Percentiles rank a stretch among this genome's conserved stretches.
phyloP scores from a whole-genome alignment of 768 basidiomycete genomes.

The Tremella yokohamensis region DNA sequence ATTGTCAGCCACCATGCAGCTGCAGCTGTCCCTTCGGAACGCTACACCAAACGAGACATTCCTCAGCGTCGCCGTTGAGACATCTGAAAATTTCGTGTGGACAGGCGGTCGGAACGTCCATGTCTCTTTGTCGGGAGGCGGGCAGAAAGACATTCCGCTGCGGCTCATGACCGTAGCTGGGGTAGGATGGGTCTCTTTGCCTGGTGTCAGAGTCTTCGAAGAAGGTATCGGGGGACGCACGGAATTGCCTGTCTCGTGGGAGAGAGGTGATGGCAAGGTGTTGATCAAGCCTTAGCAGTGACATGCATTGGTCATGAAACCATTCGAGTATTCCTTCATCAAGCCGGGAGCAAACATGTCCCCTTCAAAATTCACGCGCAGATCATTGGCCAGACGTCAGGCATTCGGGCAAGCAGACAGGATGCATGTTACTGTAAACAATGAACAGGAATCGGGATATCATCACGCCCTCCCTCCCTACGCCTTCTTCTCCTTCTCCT shows the following conservation, averaged over 20 bases:
- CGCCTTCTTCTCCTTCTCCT: slow-evolving; percentile 8
- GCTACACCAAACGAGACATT: slow-evolving; percentile 65
- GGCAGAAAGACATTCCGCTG: slow-evolving; percentile 17
- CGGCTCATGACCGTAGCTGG: slow-evolving; percentile 36
- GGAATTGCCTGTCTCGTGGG: slow-evolving; percentile 23
- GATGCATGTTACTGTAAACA: too few species aligned
- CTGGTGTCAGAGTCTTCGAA: slow-evolving; percentile 29
- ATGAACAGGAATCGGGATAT: too few species aligned
- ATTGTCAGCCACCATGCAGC: slow-evolving; percentile 51
- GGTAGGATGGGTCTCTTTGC: slow-evolving; percentile 37
- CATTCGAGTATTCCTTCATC: too few species aligned
- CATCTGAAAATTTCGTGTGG: slow-evolving; percentile 73
- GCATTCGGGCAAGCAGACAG: too few species aligned
- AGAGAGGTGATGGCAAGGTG: slow-evolving; percentile 8
- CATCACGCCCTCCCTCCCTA: neutral
- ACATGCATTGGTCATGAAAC: too few species aligned
- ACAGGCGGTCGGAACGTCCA: slow-evolving; percentile 68
- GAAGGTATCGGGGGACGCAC: slow-evolving; percentile 23
- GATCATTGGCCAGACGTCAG: too few species aligned
- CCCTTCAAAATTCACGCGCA: too few species aligned
- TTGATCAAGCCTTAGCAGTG: slow-evolving; percentile 20
- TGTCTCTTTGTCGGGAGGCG: slow-evolving; percentile 69
- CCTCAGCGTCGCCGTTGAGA: slow-evolving; percentile 68
- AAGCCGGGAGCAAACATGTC: too few species aligned
- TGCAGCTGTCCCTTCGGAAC: slow-evolving; percentile 61